phyloP scores from a whole-genome alignment of 352 stramenopile genomes.

The Pythium pyrilobum region DNA sequence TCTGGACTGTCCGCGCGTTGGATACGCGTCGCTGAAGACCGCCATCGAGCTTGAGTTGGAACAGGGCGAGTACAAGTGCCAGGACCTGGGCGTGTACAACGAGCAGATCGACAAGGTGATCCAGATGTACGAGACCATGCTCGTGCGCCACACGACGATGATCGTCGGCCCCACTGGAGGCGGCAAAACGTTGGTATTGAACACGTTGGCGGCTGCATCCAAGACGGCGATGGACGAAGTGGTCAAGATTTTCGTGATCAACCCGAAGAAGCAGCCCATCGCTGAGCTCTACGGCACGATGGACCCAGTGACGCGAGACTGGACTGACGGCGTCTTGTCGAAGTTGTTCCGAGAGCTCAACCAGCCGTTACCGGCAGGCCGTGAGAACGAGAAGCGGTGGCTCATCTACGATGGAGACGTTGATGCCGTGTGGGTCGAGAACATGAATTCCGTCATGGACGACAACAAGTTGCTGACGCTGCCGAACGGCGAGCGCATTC shows the following conservation, averaged over 20 bases:
- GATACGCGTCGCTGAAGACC: constrained; percentile 88
- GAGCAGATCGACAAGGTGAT: constrained; percentile 96
- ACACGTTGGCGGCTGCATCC: constrained; percentile 83
- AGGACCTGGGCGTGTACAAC: constrained; percentile 67
- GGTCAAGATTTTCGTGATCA: constrained; percentile 93
- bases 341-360: constrained; percentile 95
- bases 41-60: constrained; percentile 86
- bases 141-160: constrained; percentile 95
- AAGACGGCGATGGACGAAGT: constrained; percentile 84
- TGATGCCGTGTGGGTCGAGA: constrained; percentile 96
- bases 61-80: constrained; percentile 60
- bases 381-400: constrained; percentile 93
- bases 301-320: constrained; percentile 94
- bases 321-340: constrained; percentile 93
- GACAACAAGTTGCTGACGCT: constrained; percentile 95
- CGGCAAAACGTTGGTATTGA: constrained; percentile 91
- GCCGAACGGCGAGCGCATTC: constrained; percentile 94
- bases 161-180: constrained; percentile 93
- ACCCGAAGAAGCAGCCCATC: constrained; percentile 92
- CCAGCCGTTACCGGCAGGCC: constrained; percentile 82
- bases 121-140: constrained; percentile 96
- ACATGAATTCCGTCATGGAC: constrained; percentile 98
- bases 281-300: constrained; percentile 94
- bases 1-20: constrained; percentile 90
- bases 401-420: constrained; percentile 96